A percentile compares a stretch with the other conserved stretches of the same genome.
These are phyloP conservation scores for Tolypocladium ovalisporum DNA, from an alignment of 2,329 filamentous ascomycete genomes.

Conservation along the genomic window DNA sequence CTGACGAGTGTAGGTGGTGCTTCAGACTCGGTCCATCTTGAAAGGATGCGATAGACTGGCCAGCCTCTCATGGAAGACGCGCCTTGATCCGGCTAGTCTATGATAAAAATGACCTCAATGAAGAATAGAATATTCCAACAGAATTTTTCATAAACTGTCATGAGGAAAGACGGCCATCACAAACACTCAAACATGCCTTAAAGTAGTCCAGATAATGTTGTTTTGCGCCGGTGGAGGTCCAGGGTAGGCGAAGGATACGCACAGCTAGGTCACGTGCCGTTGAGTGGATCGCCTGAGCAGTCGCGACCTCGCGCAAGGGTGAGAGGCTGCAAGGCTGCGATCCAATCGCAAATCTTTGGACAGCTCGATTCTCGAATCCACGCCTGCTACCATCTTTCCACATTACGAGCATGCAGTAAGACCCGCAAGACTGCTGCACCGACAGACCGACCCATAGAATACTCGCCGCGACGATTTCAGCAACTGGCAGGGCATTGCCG, in stretches of 20 bases:
- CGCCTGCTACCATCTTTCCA: neutral
- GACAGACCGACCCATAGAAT: neutral
- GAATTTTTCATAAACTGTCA: neutral
- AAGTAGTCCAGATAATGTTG: neutral
- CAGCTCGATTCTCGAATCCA: neutral
- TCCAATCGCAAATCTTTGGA: slow-evolving; percentile 18
- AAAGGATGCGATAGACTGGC: slow-evolving; percentile 1
- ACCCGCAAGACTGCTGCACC: neutral
- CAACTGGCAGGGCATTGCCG: slow-evolving; percentile 5
- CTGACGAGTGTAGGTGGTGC: slow-evolving; percentile 20
- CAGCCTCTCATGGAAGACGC: neutral
- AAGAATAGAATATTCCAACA: neutral
- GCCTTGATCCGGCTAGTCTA: too few relatives aligned
- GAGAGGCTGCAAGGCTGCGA: slow-evolving; percentile 15
- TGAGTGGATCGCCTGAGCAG: slow-evolving; percentile 9
- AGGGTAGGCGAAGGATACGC: neutral
- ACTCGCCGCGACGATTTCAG: slow-evolving; percentile 2
- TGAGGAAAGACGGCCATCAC: neutral
- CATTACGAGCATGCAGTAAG: neutral
- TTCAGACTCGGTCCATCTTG: slow-evolving; percentile 7
- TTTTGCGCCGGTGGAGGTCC: neutral
- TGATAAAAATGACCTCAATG: neutral
- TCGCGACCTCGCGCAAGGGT: slow-evolving; percentile 14
- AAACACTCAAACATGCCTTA: neutral
- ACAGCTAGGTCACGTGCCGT: slow-evolving; percentile 15